Base-by-base conservation (phyloP, 2,329 filamentous ascomycete species). In the Fusarium pseudograminearum region DNA sequence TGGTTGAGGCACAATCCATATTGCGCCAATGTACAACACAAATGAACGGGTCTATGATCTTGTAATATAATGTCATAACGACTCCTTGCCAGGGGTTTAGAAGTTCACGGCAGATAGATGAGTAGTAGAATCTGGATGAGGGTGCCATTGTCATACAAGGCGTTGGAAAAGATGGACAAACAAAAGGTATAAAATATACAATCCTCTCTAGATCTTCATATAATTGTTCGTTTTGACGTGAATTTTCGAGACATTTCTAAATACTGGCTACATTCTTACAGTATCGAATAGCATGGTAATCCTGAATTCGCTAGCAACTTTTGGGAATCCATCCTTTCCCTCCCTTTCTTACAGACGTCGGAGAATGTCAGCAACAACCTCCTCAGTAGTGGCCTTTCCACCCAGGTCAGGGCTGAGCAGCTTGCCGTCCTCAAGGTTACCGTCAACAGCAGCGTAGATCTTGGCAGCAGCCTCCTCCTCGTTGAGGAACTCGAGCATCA, bases 401-500 rank as follows among this genome's bases (percentile, higher is more conserved):
- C 96, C 95, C 78, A 99, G 86, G 78, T 99, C 96, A 22, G 96
- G 96, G 77, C 89, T 96, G 70, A 98, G 81, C 69, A 94, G 84
- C 83, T 86, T 91, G 66, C 90, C 94, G 77, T 96, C 94, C 79
- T 91, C 91, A 34, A 99, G 83, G 79, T 96, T 97, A 44, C 85
- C 94, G 81, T 99, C 96, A 26, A 98, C 94, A 24, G 96, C 96
- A 63, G 89, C 87, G 80, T 98, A 97, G 75, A 99, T 97, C 83
- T 86, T 90, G 31, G 92, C 93, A 34, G 96, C 96, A 22, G 96
- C 96, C 68, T 88, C 85, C 81, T 94, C 91, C 84, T 97, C 90
- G 69, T 93, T 90, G 70, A 98, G 84, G 82, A 98, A 99, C 85
- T 98, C 95, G 71, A 99, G 86, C 96, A 99, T 98, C 67, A 98